These are phyloP conservation scores for Zymoseptoria passerinii DNA, from an alignment of 2,329 filamentous ascomycete genomes.

Conservation along the genomic window DNA sequence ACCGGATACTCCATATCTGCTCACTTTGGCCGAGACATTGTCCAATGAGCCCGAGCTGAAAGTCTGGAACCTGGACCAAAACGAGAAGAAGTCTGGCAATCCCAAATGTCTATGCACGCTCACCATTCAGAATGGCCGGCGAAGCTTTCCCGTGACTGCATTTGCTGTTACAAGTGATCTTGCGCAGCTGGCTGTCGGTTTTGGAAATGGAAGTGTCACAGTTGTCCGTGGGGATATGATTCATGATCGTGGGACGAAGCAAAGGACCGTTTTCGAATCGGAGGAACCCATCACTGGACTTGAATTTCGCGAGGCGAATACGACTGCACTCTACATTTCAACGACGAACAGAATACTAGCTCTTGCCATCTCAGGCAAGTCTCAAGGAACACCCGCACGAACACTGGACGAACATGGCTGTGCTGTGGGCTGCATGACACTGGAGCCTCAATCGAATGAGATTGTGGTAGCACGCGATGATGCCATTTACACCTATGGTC, in stretches of 20 bases:
- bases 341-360: slow-evolving; percentile 84
- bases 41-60: slow-evolving; percentile 82
- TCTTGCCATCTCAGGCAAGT: slow-evolving; percentile 75
- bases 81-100: slow-evolving; percentile 84
- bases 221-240: slow-evolving; percentile 90
- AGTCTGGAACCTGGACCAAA: slow-evolving; percentile 94
- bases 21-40: slow-evolving; percentile 82
- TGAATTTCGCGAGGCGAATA: slow-evolving; percentile 57
- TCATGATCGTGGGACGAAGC: slow-evolving; percentile 87
- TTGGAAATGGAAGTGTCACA: slow-evolving; percentile 89
- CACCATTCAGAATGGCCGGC: slow-evolving; percentile 78
- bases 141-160: slow-evolving; percentile 90
- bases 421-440: slow-evolving; percentile 88
- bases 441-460: slow-evolving; percentile 70
- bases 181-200: slow-evolving; percentile 87
- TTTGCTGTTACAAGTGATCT: slow-evolving; percentile 82
- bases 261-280: slow-evolving; percentile 90
- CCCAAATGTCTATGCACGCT: slow-evolving; percentile 83
- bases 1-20: slow-evolving; percentile 73
- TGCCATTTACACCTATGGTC: slow-evolving; percentile 87
- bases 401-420: slow-evolving; percentile 85
- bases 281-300: slow-evolving; percentile 94
- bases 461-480: slow-evolving; percentile 90
- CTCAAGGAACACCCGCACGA: slow-evolving; percentile 80
- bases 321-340: slow-evolving; percentile 79